Base-by-base conservation (phyloP, 148 eudicot genomes). In the Rhododendron henanense region DNA sequence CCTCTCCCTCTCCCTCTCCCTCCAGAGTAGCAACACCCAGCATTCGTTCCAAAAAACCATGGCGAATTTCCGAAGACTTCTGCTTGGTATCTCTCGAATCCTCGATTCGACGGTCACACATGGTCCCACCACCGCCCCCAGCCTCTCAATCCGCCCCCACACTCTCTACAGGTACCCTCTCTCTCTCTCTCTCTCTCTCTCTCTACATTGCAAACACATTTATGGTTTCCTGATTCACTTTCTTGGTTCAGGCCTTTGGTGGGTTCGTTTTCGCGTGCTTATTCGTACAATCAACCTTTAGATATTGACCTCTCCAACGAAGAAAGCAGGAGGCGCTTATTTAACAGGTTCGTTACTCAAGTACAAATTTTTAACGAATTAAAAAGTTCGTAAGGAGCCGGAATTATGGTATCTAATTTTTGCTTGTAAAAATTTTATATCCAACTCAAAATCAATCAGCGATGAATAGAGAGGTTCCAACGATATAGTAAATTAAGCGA, bases 321-420 rank as follows among this genome's bases (percentile, higher is more conserved):
- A 63, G 99, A 97, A 87, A 94, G 90, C 91, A 94, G 88, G 84
- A 91, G 98, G 88, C 92, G 92, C 6, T 86, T 93, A 63, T 81
- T 89, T 41, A 97, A 97, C 90, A 95, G 98, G 99, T 96, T 77
- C 44, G 14, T 14, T 55, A 65, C 1, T 23, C 0, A 19, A 59
- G n/a, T 80, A 19, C 15, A 59, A 2, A n/a, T 23, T 37, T 63
- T 86, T 61, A 10, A 37, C 16, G 4, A 31, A 19, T 81, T 18
- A 31, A 3, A 28, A 18, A 81, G 18, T 33, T 51, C n/a, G 4
- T 23, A 47, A 61, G 7, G 59, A 41, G 0, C 35, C 15, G 3
- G n/a, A 84, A n/a, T 50, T 73, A 33, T 33, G 16, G 51, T 14
- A 28, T 63, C 2, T n/a, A 37, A n/a, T 19, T 48, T 39, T 10